Conservation (phyloP, 306 rosid genomes). For the Vicia sativa region DNA sequence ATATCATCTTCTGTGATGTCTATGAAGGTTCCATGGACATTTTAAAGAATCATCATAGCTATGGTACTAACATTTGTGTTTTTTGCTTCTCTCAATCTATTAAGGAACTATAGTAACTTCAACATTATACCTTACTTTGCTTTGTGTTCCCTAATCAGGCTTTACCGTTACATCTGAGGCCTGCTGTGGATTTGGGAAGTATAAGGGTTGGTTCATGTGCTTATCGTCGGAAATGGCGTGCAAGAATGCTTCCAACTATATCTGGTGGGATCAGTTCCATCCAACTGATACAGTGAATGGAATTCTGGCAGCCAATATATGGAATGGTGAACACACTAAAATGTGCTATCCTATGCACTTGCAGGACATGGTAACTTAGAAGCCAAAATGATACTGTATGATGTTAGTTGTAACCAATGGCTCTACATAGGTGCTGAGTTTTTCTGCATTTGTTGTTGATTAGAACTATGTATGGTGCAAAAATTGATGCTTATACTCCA, state of each 20-base stretch:
- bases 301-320: conserved; percentile 80
- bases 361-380: conserved; percentile 56
- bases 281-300: conserved; percentile 87
- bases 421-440: not conserved
- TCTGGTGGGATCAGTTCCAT: conserved; percentile 98
- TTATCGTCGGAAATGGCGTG: conserved; percentile 81
- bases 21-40: conserved; percentile 81
- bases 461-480: conserved; percentile 37
- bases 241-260: conserved; percentile 65
- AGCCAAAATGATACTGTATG: conserved; percentile 35
- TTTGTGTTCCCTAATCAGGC: conserved; percentile 54
- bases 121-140: conserved; percentile 32
- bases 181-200: conserved; percentile 90
- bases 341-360: conserved; percentile 82
- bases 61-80: conserved; percentile 49
- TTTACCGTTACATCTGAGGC: conserved; percentile 69
- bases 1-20: conserved; percentile 73
- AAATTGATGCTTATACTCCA: not conserved
- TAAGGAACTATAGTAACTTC: not conserved
- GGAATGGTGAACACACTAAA: conserved; percentile 70
- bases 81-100: conserved; percentile 6
- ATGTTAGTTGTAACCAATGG: conserved; percentile 5
- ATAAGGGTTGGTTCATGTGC: conserved; percentile 87
- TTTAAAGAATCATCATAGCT: conserved; percentile 59
- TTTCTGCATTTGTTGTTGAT: conserved; percentile 25